These are phyloP conservation scores for Drechslerella coelobrocha DNA, from an alignment of 2,329 filamentous ascomycete species.

Conservation along the genomic window DNA sequence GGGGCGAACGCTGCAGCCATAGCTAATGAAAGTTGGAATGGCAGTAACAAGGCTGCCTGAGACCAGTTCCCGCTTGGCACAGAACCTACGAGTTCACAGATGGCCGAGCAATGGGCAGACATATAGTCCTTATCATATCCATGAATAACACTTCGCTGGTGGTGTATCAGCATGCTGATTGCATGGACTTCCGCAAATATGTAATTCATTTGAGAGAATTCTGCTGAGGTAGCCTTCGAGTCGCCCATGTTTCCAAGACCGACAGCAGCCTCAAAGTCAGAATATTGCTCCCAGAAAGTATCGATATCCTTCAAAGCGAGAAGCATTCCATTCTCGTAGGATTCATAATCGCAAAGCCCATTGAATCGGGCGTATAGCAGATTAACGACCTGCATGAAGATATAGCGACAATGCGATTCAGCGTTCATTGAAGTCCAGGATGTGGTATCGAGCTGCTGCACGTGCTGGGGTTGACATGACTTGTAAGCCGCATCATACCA, in stretches of 20 bases:
- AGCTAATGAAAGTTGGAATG: constrained; percentile 76
- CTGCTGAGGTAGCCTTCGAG: not conserved
- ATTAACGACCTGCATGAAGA: constrained; percentile 80
- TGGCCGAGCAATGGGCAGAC: constrained; percentile 69
- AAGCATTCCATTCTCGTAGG: constrained; percentile 68
- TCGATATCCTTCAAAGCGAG: constrained; percentile 65
- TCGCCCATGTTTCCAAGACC: constrained; percentile 69
- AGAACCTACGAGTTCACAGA: constrained; percentile 77
- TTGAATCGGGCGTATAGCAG: constrained; percentile 74
- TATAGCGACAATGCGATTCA: constrained; percentile 71
- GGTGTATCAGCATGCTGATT: constrained; percentile 40
- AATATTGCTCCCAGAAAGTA: constrained; percentile 51
- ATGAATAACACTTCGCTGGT: constrained; percentile 59
- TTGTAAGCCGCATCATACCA: constrained; percentile 76
- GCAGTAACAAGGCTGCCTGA: constrained; percentile 68
- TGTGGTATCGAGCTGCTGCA: constrained; percentile 68
- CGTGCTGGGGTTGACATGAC: constrained; percentile 68
- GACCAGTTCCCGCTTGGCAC: constrained; percentile 71
- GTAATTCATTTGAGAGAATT: constrained; percentile 19
- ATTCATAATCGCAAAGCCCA: constrained; percentile 64
- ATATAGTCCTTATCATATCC: constrained; percentile 57
- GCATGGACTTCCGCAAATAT: constrained; percentile 45
- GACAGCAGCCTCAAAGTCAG: constrained; percentile 64
- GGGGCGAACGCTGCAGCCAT: constrained; percentile 82
- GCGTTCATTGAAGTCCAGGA: constrained; percentile 72